phyloP scores from a whole-genome alignment of 75 land plant species.

The Pinus tabuliformis region DNA sequence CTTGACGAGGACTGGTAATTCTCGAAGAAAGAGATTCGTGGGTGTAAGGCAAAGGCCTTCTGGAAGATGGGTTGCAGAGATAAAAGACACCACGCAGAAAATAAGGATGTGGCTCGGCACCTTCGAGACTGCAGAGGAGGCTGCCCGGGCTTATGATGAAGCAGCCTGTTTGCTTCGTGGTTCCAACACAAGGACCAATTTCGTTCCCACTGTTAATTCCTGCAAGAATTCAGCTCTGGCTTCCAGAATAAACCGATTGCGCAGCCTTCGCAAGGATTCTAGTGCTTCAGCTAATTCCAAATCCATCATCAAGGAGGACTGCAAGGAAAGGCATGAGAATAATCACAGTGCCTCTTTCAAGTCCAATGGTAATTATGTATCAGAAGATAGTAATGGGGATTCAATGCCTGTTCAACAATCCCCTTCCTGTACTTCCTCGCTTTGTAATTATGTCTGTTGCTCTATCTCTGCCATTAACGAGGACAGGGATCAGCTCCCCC shows the following conservation, averaged over 20 bases:
- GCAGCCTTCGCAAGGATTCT: slow-evolving; percentile 23
- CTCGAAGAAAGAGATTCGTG: slow-evolving; percentile 36
- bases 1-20: not conserved
- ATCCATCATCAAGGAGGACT: too few species aligned
- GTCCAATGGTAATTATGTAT: too few species aligned
- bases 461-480: too few species aligned
- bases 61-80: slow-evolving; percentile 73
- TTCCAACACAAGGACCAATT: slow-evolving; percentile 68
- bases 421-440: too few species aligned
- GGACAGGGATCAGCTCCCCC: too few species aligned
- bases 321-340: too few species aligned
- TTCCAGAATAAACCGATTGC: slow-evolving; percentile 34
- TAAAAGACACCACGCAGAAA: slow-evolving; percentile 75
- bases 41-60: slow-evolving; percentile 76
- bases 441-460: too few species aligned
- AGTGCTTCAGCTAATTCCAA: not conserved
- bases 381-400: too few species aligned
- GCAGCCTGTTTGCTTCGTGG: slow-evolving; percentile 73
- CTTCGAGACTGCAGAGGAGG: slow-evolving; percentile 60
- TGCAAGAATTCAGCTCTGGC: slow-evolving; percentile 29
- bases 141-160: slow-evolving; percentile 74
- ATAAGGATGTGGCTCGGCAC: slow-evolving; percentile 79
- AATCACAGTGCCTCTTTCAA: too few species aligned
- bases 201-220: slow-evolving; percentile 12
- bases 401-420: too few species aligned